A percentile compares a stretch with the other conserved stretches of the same genome.
These are phyloP conservation scores for Geranomyces michiganensis DNA, from an alignment of 192 early-diverging fungal genomes.

Conservation along the genomic window DNA sequence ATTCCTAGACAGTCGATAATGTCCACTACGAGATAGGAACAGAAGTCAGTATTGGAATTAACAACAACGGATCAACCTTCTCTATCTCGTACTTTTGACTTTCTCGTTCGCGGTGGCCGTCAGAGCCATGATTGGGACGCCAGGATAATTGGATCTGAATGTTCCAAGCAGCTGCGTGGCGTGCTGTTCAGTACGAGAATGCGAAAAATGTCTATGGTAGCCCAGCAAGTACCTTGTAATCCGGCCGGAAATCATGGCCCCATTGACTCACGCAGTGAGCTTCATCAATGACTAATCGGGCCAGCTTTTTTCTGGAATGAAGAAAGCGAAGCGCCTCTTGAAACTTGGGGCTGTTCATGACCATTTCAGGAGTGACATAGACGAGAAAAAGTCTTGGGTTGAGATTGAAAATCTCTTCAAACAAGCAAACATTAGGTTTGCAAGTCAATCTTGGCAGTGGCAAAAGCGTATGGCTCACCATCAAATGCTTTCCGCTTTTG, in stretches of 20 bases:
- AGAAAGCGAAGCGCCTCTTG: slow-evolving; percentile 58
- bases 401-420: background rate
- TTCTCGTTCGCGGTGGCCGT: slow-evolving; percentile 93
- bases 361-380: slow-evolving; percentile 86
- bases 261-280: slow-evolving; percentile 95
- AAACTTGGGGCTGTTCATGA: slow-evolving; percentile 67
- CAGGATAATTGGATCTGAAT: slow-evolving; percentile 69
- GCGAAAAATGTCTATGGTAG: background rate
- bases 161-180: slow-evolving; percentile 51
- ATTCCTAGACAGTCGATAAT: slow-evolving; percentile 77
- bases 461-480: slow-evolving; percentile 11
- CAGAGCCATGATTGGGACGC: slow-evolving; percentile 88
- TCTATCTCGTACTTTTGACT: slow-evolving; percentile 59
- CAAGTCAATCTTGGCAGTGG: background rate
- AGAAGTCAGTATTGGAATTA: background rate
- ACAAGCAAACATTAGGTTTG: background rate
- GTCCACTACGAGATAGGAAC: slow-evolving; percentile 54
- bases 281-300: slow-evolving; percentile 95
- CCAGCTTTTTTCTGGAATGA: slow-evolving; percentile 62
- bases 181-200: background rate
- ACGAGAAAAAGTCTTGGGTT: slow-evolving; percentile 47
- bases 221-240: slow-evolving; percentile 65
- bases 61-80: background rate
- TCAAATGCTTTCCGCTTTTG: slow-evolving; percentile 58
- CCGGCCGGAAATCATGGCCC: slow-evolving; percentile 97